Evolutionary conservation across 441 rosid species (phyloP), one percentile per base, ranked within the genome.

Genomic region (Brassica balearica): DNA sequence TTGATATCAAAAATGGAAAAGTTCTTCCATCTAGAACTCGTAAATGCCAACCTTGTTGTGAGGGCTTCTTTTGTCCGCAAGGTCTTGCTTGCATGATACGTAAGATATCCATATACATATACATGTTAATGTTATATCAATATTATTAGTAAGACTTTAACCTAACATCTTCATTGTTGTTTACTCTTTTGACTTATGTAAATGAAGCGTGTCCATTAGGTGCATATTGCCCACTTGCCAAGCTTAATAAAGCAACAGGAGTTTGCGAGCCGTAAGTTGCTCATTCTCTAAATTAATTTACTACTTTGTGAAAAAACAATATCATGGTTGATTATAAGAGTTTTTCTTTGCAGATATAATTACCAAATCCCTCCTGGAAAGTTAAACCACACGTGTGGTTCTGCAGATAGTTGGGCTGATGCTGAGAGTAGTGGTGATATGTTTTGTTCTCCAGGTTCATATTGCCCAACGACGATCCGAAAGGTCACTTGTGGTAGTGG

Each of bases 31-130:
- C 78, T 32, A 83, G 90, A 81, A 87, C 84, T 38, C 71, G 51
- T 25, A 75, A 81, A 65, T 90, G 94, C 77, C 84, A 84, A 81
- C 90, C 90, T 82, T 88, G 91, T 72, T 90, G 94, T 68, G 94
- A 86, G 71, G 94, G 94, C 12, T 90, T 90, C 86, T 90, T 90
- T 82, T 90, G 94, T 84, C 92, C 94, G 25, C 87, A 77, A 73
- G 90, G 92, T 65, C 85, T 90, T 12, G 86, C 92, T 77, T 90
- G 94, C 86, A 90, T 90, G 94, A 87, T 90, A 78, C 87, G 92
- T 90, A 85, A 85, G 93, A 34, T 4, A 65, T 27, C 11, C 58
- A 22, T 1, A 7, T 12, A 25, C 4, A 27, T 2, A 25, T 25
- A 67, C 29, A 6, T 77, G 15, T 2, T 63, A 62, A 10, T 23